phyloP scores from a whole-genome alignment of 2,329 filamentous ascomycete species.

The Cordyceps fumosorosea region DNA sequence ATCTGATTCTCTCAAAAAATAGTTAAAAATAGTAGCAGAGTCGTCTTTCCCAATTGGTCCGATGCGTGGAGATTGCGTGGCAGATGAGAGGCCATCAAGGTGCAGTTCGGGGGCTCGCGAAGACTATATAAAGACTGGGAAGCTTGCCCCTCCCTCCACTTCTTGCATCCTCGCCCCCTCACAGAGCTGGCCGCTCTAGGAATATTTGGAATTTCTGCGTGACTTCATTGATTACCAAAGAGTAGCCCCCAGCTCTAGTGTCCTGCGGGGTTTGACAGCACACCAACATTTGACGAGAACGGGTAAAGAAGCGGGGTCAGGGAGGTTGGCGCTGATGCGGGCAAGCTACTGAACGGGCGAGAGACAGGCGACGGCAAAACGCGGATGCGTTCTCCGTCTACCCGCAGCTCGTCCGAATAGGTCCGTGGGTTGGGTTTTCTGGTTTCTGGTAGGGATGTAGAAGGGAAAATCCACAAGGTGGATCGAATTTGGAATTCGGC shows the following conservation, averaged over 20 bases:
- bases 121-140: constrained; percentile 2
- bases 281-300: not conserved
- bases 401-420: not conserved
- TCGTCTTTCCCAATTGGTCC: not conserved
- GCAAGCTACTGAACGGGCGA: not conserved
- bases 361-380: not conserved
- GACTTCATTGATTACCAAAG: not conserved
- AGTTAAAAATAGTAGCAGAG: not conserved
- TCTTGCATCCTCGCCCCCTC: not conserved
- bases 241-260: not conserved
- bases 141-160: not conserved
- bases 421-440: not conserved
- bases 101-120: not conserved
- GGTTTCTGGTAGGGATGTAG: not conserved
- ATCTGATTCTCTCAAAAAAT: not conserved
- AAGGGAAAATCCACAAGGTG: not conserved
- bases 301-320: not conserved
- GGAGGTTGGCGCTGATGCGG: not conserved
- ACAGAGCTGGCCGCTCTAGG: not conserved
- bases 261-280: not conserved
- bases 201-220: constrained; percentile 1
- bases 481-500: not conserved
- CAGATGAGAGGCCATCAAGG: constrained; percentile 5
- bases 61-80: not conserved
- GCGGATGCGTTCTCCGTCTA: not conserved